These are phyloP conservation scores for Cornus florida DNA, from an alignment of 148 eudicot species.

Conservation along the genomic window DNA sequence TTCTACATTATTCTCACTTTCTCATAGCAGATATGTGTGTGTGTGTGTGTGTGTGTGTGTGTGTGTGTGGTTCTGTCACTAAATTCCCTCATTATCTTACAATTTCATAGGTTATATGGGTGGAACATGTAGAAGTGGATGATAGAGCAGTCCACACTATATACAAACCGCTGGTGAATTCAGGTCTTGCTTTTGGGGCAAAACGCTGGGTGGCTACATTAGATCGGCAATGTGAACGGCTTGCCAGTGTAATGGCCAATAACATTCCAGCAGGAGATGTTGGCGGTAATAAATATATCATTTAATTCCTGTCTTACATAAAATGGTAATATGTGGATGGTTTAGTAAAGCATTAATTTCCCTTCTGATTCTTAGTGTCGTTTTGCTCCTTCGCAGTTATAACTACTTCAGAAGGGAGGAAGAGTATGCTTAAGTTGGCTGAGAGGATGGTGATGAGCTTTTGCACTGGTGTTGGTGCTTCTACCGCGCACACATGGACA, in stretches of 20 bases:
- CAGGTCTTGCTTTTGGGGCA: slow-evolving; percentile 77
- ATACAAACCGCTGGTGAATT: slow-evolving; percentile 54
- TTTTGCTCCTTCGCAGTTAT: slow-evolving; percentile 46
- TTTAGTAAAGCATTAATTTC: too few relatives aligned
- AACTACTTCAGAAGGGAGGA: slow-evolving; percentile 87
- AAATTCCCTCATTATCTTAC: neutral
- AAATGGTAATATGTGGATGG: too few relatives aligned
- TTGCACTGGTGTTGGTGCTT: slow-evolving; percentile 96
- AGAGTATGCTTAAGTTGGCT: slow-evolving; percentile 95
- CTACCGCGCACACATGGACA: slow-evolving; percentile 97
- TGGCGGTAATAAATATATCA: slow-evolving; percentile 49
- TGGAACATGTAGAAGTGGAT: slow-evolving; percentile 70
- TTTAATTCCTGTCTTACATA: neutral
- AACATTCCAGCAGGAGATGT: slow-evolving; percentile 88
- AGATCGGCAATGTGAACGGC: slow-evolving; percentile 75
- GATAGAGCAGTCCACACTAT: slow-evolving; percentile 64
- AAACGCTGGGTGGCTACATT: slow-evolving; percentile 72
- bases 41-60: too few relatives aligned
- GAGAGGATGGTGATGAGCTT: slow-evolving; percentile 98
- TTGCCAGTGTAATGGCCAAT: slow-evolving; percentile 74
- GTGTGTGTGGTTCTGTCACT: neutral
- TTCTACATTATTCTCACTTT: neutral
- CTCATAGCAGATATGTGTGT: neutral
- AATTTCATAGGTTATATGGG: slow-evolving; percentile 43
- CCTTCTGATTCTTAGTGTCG: too few relatives aligned